Percentiles rank a stretch among this genome's conserved stretches.
Evolutionary conservation across 805 yeast species (phyloP).

Genomic region (Maudiozyma serrabonitensis): DNA sequence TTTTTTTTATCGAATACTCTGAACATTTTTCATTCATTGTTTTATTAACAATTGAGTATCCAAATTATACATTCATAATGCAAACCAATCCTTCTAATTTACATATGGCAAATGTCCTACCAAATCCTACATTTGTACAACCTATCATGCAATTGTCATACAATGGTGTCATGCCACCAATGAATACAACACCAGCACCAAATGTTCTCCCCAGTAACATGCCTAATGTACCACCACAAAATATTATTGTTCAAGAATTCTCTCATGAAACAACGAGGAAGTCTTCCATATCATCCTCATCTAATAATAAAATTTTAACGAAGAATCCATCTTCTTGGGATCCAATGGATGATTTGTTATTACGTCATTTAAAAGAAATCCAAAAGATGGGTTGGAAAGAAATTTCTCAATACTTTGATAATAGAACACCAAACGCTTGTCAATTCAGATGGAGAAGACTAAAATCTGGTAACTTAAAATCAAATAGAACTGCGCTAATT

Average conservation of each 20-base stretch:
- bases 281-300: background rate
- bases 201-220: no score
- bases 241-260: background rate
- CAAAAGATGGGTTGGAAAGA: conserved; percentile 87
- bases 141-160: no score
- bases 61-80: no score
- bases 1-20: no score
- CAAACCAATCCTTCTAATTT: no score
- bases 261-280: background rate
- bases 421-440: conserved; percentile 82
- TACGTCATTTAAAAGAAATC: conserved; percentile 70
- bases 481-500: conserved; percentile 21
- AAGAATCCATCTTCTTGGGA: conserved; percentile 60
- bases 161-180: no score
- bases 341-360: conserved; percentile 60
- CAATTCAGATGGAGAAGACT: conserved; percentile 83
- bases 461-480: conserved; percentile 35
- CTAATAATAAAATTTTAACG: background rate
- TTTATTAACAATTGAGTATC: no score
- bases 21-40: no score
- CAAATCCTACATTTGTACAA: no score
- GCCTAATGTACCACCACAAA: no score
- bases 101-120: no score
- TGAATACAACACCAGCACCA: no score
- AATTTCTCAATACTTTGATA: conserved; percentile 65